phyloP scores from a whole-genome alignment of 169 alveolate species.

The Miamiensis avidus region DNA sequence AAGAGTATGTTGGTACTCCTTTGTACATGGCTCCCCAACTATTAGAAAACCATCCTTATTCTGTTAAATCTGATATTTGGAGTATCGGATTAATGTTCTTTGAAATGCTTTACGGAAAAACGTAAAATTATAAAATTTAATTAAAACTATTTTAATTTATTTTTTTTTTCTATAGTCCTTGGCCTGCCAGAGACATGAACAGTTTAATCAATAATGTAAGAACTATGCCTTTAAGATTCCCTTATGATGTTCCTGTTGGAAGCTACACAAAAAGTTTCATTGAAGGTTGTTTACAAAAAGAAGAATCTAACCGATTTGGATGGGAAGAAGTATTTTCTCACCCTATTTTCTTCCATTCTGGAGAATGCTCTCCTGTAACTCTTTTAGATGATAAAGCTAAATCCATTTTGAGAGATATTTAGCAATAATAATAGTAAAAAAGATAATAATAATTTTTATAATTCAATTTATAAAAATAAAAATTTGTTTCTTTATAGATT shows the following conservation, averaged over 20 bases:
- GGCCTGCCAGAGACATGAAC: no score
- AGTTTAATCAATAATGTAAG: no score
- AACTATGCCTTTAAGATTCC: no score
- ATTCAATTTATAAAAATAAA: no score
- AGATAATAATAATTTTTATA: no score
- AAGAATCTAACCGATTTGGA: constrained; percentile 25
- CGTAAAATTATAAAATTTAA: constrained; percentile 4
- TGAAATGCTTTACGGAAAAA: constrained; percentile 32
- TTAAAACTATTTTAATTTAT: no score
- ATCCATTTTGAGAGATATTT: neutral
- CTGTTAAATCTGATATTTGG: constrained; percentile 63
- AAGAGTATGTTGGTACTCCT: constrained; percentile 59
- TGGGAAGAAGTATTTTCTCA: constrained; percentile 38
- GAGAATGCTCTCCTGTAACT: neutral
- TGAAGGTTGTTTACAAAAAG: constrained; percentile 18
- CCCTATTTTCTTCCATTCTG: constrained; percentile 1
- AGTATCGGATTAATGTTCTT: constrained; percentile 52
- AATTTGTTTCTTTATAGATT: no score
- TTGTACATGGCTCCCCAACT: constrained; percentile 59
- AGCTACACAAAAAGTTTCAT: no score
- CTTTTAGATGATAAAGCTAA: neutral
- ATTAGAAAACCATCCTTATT: constrained; percentile 27
- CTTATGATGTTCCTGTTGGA: no score
- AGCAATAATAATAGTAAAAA: neutral
- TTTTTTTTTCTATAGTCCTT: no score